Evolutionary conservation across 1,139 yeast genomes (phyloP), one percentile per base, ranked within the genome.

Genomic region (Scheffersomyces quercinus): DNA sequence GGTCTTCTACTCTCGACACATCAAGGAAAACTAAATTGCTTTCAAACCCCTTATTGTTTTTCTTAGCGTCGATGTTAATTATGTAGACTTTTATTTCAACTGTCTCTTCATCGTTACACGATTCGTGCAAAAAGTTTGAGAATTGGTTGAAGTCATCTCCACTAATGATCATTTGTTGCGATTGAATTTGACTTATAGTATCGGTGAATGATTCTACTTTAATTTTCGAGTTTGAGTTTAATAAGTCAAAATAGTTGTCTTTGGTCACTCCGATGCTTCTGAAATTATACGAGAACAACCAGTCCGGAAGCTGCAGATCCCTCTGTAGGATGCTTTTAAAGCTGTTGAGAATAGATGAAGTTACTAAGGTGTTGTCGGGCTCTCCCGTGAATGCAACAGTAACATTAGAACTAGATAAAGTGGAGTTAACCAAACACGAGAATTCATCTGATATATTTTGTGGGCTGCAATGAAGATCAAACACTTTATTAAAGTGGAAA

Each of bases 101-200:
- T 6, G 26, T 11, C 34, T 36, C 11, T 16, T 24, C 35, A 16
- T 33, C 13, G 12, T 37, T 14, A 9, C 28, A 29, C 4, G 42
- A 34, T 15, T 48, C 43, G 9, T 29, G 15, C 10, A 48, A 28
- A 13, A 45, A 36, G 14, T 31, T 36, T 6, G 37, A 26, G 29
- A 48, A 46, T 20, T 46, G 49, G 5, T 38, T 39, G 3, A 31
- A 29, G 16, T 35, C 29, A 30, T 45, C 50, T 9, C 33, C 32
- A n/a, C 50, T 52, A 14, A 64, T 50, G 7, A 49, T 45, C 63
- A 61, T 60, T 44, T 52, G 52, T 42, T 63, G 66, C 30, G 60
- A 53, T 9, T 42, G 44, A 6, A 60, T 40, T 29, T 45, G 51
- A 8, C 40, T 35, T 11, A 55, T 40, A 11, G 33, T 41, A 12